phyloP scores from a whole-genome alignment of 768 basidiomycete species.

The Peribolospora baueri region DNA sequence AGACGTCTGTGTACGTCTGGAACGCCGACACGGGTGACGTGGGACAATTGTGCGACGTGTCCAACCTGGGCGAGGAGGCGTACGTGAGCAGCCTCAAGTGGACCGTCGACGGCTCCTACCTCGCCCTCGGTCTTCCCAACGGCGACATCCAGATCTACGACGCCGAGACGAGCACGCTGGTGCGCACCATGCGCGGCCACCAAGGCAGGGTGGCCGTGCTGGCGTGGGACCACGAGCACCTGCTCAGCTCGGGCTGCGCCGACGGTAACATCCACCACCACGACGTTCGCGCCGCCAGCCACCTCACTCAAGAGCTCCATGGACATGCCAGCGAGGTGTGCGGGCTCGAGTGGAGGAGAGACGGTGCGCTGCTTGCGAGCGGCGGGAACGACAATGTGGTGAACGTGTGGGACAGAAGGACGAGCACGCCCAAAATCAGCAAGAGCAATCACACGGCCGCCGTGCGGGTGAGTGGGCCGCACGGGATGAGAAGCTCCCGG shows the following conservation, averaged over 20 bases:
- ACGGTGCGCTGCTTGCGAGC: conserved; percentile 66
- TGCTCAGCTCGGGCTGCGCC: conserved; percentile 65
- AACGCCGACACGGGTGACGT: conserved; percentile 71
- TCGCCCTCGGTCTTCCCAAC: conserved; percentile 52
- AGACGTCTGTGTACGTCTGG: conserved; percentile 75
- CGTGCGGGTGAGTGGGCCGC: conserved; percentile 21
- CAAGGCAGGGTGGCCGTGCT: conserved; percentile 58
- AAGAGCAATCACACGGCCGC: conserved; percentile 79
- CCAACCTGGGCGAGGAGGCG: conserved; percentile 17
- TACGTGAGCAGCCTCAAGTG: conserved; percentile 17
- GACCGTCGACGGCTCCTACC: conserved; percentile 31
- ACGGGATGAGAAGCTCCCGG: background rate
- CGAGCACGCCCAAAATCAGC: conserved; percentile 53
- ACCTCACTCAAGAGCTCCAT: conserved; percentile 69
- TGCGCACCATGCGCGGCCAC: conserved; percentile 80
- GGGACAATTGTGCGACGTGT: conserved; percentile 22
- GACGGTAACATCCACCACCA: conserved; percentile 94
- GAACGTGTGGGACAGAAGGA: conserved; percentile 71
- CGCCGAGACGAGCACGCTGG: conserved; percentile 44
- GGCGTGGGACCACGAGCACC: conserved; percentile 56
- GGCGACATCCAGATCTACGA: conserved; percentile 95
- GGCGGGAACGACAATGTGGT: conserved; percentile 97
- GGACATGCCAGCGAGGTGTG: conserved; percentile 88
- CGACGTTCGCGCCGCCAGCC: conserved; percentile 64
- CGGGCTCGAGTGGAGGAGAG: conserved; percentile 65